Percentiles rank a stretch among this genome's conserved stretches.
Evolutionary conservation across 2,329 filamentous ascomycete species (phyloP).

Genomic region (Acarospora socialis): DNA sequence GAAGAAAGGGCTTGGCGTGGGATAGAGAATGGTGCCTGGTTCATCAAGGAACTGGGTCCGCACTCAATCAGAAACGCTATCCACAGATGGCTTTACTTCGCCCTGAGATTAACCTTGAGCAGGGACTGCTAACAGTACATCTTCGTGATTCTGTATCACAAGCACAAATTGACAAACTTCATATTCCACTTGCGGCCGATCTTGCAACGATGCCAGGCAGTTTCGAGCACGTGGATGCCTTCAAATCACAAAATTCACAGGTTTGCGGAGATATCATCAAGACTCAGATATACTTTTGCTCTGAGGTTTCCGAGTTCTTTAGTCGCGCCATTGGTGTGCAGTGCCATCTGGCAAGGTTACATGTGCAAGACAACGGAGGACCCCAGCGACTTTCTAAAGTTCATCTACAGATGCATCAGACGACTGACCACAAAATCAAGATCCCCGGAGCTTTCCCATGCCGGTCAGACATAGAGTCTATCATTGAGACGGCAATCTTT

Average conservation of each 20-base stretch:
- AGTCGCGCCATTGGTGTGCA: conserved; percentile 59
- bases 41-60: conserved; percentile 69
- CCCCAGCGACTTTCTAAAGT: conserved; percentile 58
- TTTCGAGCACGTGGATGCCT: conserved; percentile 23
- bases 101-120: conserved; percentile 57
- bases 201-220: too few species aligned
- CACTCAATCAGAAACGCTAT: conserved; percentile 76
- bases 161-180: conserved; percentile 26
- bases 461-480: too few species aligned
- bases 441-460: conserved; percentile 39
- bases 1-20: conserved; percentile 74
- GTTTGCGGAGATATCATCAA: conserved; percentile 73
- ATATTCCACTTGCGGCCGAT: conserved; percentile 53
- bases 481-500: too few species aligned
- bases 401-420: conserved; percentile 31
- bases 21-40: conserved; percentile 95
- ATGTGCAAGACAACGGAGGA: conserved; percentile 46
- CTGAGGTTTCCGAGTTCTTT: conserved; percentile 61
- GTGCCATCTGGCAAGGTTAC: conserved; percentile 74
- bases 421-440: conserved; percentile 13
- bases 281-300: conserved; percentile 54
- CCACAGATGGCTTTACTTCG: conserved; percentile 75
- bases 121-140: conserved; percentile 41
- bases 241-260: conserved; percentile 39
- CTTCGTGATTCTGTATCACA: conserved; percentile 20